A percentile compares a stretch with the other conserved stretches of the same genome.
Conservation (phyloP, 495 filamentous ascomycete genomes). For the Cryomyces minteri region DNA sequence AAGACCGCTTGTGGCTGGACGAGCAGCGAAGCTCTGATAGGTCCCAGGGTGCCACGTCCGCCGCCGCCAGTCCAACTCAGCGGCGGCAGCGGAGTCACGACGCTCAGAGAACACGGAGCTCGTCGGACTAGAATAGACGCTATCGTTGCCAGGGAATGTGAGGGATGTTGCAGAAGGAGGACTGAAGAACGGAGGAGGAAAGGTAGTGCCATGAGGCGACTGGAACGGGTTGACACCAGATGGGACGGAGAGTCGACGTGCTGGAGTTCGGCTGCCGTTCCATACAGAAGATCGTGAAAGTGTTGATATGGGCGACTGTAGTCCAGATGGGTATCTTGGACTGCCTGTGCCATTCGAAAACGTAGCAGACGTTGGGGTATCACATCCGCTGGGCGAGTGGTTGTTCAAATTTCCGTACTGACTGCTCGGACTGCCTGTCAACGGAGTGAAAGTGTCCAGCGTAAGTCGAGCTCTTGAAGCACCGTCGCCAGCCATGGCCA, state of each 20-base stretch:
- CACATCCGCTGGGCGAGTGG: conserved; percentile 51
- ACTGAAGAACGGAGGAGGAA: conserved; percentile 40
- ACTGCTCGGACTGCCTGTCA: conserved; percentile 26
- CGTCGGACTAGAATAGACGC: conserved; percentile 54
- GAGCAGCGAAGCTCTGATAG: conserved; percentile 30
- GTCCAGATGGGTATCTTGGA: conserved; percentile 43
- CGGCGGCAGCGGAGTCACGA: conserved; percentile 41
- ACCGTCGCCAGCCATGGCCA: conserved; percentile 66
- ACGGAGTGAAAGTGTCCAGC: conserved; percentile 38
- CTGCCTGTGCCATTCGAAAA: conserved; percentile 57
- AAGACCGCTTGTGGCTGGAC: conserved; percentile 39
- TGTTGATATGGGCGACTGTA: conserved; percentile 49
- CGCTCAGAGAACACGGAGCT: conserved; percentile 39
- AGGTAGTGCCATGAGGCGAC: conserved; percentile 34
- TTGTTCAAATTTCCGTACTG: conserved; percentile 28
- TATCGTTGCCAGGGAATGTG: conserved; percentile 34
- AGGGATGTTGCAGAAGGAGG: conserved; percentile 35
- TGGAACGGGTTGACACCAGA: conserved; percentile 59
- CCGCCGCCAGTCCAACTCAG: conserved; percentile 61
- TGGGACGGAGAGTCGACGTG: conserved; percentile 65
- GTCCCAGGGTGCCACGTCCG: conserved; percentile 84
- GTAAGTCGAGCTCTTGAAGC: conserved; percentile 35
- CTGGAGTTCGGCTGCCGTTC: conserved; percentile 46
- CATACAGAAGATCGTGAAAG: conserved; percentile 51
- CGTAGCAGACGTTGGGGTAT: conserved; percentile 54